Evolutionary conservation across 2,329 filamentous ascomycete genomes (phyloP), one percentile per base, ranked within the genome.

Genomic region (Leptodontidium sp.): DNA sequence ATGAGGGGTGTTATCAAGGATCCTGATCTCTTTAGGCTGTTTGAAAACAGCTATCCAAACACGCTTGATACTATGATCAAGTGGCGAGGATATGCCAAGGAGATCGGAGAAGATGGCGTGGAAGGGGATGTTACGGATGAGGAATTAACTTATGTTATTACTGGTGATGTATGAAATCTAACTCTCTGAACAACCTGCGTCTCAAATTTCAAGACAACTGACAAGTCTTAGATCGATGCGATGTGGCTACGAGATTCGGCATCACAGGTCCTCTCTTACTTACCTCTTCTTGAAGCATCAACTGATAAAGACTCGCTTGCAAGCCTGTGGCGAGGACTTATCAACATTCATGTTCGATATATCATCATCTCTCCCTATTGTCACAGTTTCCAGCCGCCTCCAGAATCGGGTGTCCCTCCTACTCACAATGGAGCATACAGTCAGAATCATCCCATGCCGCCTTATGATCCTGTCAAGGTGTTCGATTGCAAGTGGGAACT

Each of bases 401-500:
- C 88, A 1, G 92, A 93, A 59, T 93, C 91, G 61, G 87, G 88
- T 2, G 84, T 95, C 45, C 75, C 79, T 1, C 86, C 90, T 1
- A 83, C 85, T 0, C 75, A 79, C 5, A 91, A 91, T 75, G 82
- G 84, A 0, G 88, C 88, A 93, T 79, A 75, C 82, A 72, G 78
- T 84, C 79, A 87, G 67, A 84, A 93, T 72, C 81, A 78, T 12
- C 90, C 92, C 1, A 86, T 90, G 69, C 94, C 94, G 0, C 81
- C 84, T 0, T 94, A 93, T 75, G 88, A 94, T 53, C 75, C 75
- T 74, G 84, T 86, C 0, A 83, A 90, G 58, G 94, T 97, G 0
- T 98, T 96, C 77, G 95, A 97, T 80, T 98, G 94, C 86, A 98
- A 98, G 80, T 98, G 96, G 81, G 94, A 98, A 81, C 88, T 98